Evolutionary conservation across 192 early-diverging fungal genomes (phyloP).

Genomic region (Polychytrium aggregatum): DNA sequence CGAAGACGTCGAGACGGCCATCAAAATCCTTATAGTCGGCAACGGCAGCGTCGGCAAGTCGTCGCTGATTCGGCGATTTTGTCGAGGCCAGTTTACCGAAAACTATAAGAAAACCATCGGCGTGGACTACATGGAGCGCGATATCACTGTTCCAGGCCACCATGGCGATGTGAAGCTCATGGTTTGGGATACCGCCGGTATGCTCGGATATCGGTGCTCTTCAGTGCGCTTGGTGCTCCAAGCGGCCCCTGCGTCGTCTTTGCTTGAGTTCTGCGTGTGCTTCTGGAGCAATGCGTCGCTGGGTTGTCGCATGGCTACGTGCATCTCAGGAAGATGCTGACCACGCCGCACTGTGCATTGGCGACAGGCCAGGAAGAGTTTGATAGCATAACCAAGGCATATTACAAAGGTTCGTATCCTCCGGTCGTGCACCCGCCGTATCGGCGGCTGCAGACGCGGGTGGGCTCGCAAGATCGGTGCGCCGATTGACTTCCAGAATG

Average conservation of each 20-base stretch:
- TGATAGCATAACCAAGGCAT: constrained; percentile 4
- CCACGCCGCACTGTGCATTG: background rate
- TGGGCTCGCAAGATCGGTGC: background rate
- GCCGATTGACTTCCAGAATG: too few species aligned
- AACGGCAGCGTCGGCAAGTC: constrained; percentile 17
- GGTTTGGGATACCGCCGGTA: constrained; percentile 23
- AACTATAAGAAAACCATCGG: constrained; percentile 19
- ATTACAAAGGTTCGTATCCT: constrained; percentile 3
- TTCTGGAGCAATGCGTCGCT: background rate
- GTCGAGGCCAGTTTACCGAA: constrained; percentile 9
- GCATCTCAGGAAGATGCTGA: too few species aligned
- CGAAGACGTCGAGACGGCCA: too few species aligned
- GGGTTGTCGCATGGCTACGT: background rate
- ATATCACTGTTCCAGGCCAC: constrained; percentile 6
- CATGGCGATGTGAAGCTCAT: constrained; percentile 10
- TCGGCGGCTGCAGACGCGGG: background rate
- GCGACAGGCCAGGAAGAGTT: constrained; percentile 11
- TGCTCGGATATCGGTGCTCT: background rate
- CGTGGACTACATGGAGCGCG: constrained; percentile 11
- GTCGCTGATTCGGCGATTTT: constrained; percentile 13
- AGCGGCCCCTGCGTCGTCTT: background rate
- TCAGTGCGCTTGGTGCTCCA: background rate
- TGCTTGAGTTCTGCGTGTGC: too few species aligned
- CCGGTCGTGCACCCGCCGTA: background rate
- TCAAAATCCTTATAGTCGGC: constrained; percentile 3